Evolutionary conservation across 2,329 filamentous ascomycete genomes (phyloP), one percentile per base, ranked within the genome.

Genomic region (Paraphoma sp.): DNA sequence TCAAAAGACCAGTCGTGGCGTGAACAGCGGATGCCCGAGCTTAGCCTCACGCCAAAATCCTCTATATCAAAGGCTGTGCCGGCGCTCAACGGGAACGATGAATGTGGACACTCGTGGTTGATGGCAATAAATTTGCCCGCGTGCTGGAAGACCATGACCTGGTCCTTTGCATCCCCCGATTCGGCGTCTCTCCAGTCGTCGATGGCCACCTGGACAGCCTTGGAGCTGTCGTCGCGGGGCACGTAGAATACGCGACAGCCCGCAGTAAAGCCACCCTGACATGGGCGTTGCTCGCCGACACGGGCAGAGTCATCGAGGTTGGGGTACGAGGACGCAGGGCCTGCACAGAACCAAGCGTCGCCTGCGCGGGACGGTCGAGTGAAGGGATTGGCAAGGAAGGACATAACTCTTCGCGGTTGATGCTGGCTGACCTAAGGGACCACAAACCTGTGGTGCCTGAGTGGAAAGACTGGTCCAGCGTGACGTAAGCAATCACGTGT

Each of bases 1-100:
- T 91, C 89, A 72, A 91, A 91, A 0, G 87, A 88, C 89, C 89
- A 91, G 4, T 81, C 85, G 59, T 91, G 88, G 60, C 89, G 89
- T 0, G 88, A 87, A 70, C 89, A 91, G 0, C 81, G 83, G 3
- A 91, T 76, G 0, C 87, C 89, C 0, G 86, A 82, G 52, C 86
- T 88, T 6, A 89, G 71, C 4, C 83, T 79, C 2, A 89, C 76
- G 0, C 89, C 88, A 68, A 90, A 91, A 57, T 91, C 89, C 63
- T 91, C 89, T 64, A 91, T 90, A 51, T 91, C 89, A 55, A 90
- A 90, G 0, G 87, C 79, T 0, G 76, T 83, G 0, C 86, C 87
- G 43, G 84, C 81, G 0, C 87, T 89, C 1, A 91, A 80, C 0
- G 89, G 88, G 54, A 84, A 91, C 0, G 87, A 84, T 1, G 84